Base-by-base conservation (phyloP, 176 grass and related monocot species). In the Oryza longistaminata region DNA sequence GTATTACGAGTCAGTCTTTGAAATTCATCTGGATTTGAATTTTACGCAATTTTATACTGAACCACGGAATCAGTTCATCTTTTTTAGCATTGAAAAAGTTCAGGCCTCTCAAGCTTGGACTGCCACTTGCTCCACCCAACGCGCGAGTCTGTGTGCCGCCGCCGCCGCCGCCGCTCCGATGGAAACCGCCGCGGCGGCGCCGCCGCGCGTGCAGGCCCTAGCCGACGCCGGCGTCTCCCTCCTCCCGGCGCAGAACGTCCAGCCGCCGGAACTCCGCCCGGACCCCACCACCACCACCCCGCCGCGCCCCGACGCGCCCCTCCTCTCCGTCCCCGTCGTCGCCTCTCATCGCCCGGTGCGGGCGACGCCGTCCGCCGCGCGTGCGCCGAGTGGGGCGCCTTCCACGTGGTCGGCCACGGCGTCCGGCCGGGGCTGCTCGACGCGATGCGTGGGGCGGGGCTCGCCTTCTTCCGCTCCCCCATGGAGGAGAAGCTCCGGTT, bases 401-500 rank as follows among this genome's bases (percentile, higher is more conserved):
- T 98, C 85, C 87, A 98, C 52, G 89, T 98, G 49, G 76, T 89
- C 16, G 85, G 88, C n/a, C 96, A 92, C 71, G 89, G 91, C 42
- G 80, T 86, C 1, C 67, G 83, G 0, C 26, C 3, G 31, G 35
- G 70, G 7, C 91, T 98, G 8, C 90, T 95, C 26, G 79, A 90
- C 24, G 86, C 82, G 86, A 87, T 98, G 82, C 88, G 68, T 66
- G 75, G 26, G 7, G 79, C 85, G 0, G 93, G 96, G 15, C 64
- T 82, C 29, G 46, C 66, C 67, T 98, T 98, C 81, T 94, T 98
- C 88, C 37, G 74, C 24, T 68, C 91, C 7, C 87, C 86, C 65
- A 90, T 92, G 93, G 91, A 52, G 33, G 81, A 86, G 5, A 98
- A 95, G 83, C 89, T 91, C 46, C 91, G 74, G 68, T 98, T 90